Conservation (phyloP, 768 basidiomycete genomes). For the Leucosporidium scottii region DNA sequence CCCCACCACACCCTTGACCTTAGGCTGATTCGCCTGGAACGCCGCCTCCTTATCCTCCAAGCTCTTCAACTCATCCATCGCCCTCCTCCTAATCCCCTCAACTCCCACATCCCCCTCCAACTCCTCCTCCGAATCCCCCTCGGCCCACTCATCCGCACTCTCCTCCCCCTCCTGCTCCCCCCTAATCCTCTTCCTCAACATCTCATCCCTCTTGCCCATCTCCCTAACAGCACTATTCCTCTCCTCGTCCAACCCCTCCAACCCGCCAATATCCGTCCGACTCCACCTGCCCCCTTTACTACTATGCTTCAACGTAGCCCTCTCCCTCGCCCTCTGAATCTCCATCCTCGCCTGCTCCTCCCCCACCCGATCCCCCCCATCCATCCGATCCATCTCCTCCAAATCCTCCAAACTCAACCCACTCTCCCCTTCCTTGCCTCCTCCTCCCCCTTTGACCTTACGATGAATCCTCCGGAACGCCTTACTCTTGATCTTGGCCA, state of each 20-base stretch:
- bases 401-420: slow-evolving; percentile 42
- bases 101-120: slow-evolving; percentile 39
- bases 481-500: slow-evolving; percentile 94
- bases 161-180: slow-evolving; percentile 47
- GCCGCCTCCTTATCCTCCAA: slow-evolving; percentile 47
- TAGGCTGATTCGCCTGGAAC: slow-evolving; percentile 41
- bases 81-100: slow-evolving; percentile 56
- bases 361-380: slow-evolving; percentile 49
- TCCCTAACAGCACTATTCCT: slow-evolving; percentile 64
- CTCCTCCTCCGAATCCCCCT: slow-evolving; percentile 43
- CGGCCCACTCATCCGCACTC: slow-evolving; percentile 45
- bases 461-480: slow-evolving; percentile 77
- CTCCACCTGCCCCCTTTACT: slow-evolving; percentile 60
- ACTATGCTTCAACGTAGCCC: slow-evolving; percentile 78
- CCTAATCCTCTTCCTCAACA: slow-evolving; percentile 64
- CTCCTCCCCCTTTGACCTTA: slow-evolving; percentile 52
- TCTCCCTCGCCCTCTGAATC: slow-evolving; percentile 70
- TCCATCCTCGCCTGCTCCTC: slow-evolving; percentile 61
- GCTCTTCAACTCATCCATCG: slow-evolving; percentile 67
- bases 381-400: slow-evolving; percentile 54
- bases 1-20: slow-evolving; percentile 67
- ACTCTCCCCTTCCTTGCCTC: slow-evolving; percentile 42
- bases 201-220: slow-evolving; percentile 77
- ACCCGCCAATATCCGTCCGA: slow-evolving; percentile 38
- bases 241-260: slow-evolving; percentile 53